phyloP scores from a whole-genome alignment of 2,329 filamentous ascomycete species.

The Talaromyces piceae region DNA sequence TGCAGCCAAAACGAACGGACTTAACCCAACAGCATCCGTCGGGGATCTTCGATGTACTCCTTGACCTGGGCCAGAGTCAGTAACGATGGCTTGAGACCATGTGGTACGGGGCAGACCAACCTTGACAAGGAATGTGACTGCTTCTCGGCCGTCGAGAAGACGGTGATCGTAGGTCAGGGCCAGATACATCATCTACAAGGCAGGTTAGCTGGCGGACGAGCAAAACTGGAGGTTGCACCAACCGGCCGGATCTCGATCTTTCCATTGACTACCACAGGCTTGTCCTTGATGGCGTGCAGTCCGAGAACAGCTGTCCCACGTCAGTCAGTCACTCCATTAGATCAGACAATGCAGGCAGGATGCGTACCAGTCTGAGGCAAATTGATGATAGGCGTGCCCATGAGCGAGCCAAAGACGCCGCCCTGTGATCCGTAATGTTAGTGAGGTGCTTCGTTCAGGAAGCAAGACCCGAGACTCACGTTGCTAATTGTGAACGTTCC shows the following conservation, averaged over 20 bases:
- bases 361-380: constrained; percentile 68
- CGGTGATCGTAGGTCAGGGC: constrained; percentile 97
- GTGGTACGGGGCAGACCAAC: constrained; percentile 22
- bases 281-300: constrained; percentile 94
- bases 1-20: background rate
- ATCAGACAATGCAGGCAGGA: background rate
- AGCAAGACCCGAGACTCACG: constrained; percentile 34
- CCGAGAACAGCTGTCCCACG: constrained; percentile 61
- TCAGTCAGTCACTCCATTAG: constrained; percentile 13
- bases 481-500: constrained; percentile 98
- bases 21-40: constrained; percentile 12
- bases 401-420: constrained; percentile 91
- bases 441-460: background rate
- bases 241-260: constrained; percentile 86
- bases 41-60: constrained; percentile 91
- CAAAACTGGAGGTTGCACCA: constrained; percentile 19
- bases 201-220: constrained; percentile 11
- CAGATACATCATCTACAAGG: constrained; percentile 86
- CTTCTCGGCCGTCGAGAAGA: constrained; percentile 88
- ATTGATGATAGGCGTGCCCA: constrained; percentile 99
- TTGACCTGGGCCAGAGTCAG: constrained; percentile 52
- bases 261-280: constrained; percentile 79
- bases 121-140: constrained; percentile 92
- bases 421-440: constrained; percentile 39
- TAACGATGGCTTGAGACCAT: background rate